Evolutionary conservation across 1,284 basidiomycete genomes (phyloP).

Genomic region (Volvariella surrecta): DNA sequence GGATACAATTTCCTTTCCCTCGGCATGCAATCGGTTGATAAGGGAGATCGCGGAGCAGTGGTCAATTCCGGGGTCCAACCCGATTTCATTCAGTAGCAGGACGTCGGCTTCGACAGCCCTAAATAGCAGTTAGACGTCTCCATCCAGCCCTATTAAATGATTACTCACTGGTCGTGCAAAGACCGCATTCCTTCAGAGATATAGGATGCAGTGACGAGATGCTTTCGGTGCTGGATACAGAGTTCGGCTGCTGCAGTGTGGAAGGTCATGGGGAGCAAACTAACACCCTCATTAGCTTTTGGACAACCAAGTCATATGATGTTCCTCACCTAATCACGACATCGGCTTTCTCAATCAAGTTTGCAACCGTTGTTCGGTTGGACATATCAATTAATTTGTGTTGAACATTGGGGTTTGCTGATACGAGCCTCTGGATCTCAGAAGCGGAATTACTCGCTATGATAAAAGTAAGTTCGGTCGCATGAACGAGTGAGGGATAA

Average conservation of each 20-base stretch:
- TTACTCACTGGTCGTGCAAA: slow-evolving; percentile 53
- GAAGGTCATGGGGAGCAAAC: slow-evolving; percentile 74
- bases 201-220: slow-evolving; percentile 92
- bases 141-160: slow-evolving; percentile 1
- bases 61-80: slow-evolving; percentile 94
- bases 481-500: slow-evolving; percentile 10
- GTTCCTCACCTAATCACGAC: slow-evolving; percentile 33
- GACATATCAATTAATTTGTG: slow-evolving; percentile 58
- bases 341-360: slow-evolving; percentile 41
- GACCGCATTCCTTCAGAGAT: slow-evolving; percentile 75
- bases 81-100: slow-evolving; percentile 87
- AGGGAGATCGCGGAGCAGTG: slow-evolving; percentile 86
- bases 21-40: slow-evolving; percentile 46
- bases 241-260: slow-evolving; percentile 72
- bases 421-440: slow-evolving; percentile 53
- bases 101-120: slow-evolving; percentile 67
- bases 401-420: slow-evolving; percentile 47
- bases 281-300: slow-evolving; percentile 19
- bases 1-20: slow-evolving; percentile 60
- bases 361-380: slow-evolving; percentile 39
- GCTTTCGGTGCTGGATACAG: slow-evolving; percentile 68
- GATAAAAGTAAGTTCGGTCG: background rate
- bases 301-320: background rate
- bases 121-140: background rate
- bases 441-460: slow-evolving; percentile 67